Conservation (phyloP, 768 basidiomycete species). For the Lentinus brumalis region DNA sequence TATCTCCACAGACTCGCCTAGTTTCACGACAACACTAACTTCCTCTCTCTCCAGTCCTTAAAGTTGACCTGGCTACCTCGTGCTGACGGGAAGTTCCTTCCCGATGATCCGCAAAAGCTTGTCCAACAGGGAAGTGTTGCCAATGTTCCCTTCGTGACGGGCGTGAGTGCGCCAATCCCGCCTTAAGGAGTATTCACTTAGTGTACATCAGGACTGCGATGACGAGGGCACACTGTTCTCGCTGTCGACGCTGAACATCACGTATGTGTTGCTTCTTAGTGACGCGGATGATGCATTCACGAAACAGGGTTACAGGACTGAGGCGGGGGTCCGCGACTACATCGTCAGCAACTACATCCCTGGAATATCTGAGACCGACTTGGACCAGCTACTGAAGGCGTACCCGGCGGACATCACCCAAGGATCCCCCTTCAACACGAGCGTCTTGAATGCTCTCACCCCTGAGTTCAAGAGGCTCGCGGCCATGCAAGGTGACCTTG, state of each 20-base stretch:
- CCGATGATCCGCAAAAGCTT: conserved; percentile 40
- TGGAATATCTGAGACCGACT: conserved; percentile 8
- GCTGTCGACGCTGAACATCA: conserved; percentile 28
- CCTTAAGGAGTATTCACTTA: background rate
- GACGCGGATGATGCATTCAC: background rate
- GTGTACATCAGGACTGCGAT: conserved; percentile 40
- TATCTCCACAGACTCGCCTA: conserved; percentile 35
- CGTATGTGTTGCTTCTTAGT: conserved; percentile 21
- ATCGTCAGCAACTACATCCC: conserved; percentile 28
- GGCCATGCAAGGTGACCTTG: conserved; percentile 50
- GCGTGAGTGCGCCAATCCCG: conserved; percentile 20
- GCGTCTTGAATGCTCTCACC: conserved; percentile 45
- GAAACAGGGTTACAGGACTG: conserved; percentile 19
- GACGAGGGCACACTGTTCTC: conserved; percentile 57
- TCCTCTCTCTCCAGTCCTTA: conserved; percentile 43
- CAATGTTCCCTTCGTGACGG: conserved; percentile 50
- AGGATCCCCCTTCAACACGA: conserved; percentile 58
- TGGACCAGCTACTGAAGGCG: conserved; percentile 20
- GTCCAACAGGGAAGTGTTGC: conserved; percentile 49
- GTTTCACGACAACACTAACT: conserved; percentile 4
- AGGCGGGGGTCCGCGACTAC: conserved; percentile 15
- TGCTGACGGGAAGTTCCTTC: conserved; percentile 50
- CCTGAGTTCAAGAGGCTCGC: conserved; percentile 55
- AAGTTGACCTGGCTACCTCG: conserved; percentile 52
- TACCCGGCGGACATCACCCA: conserved; percentile 40